These are phyloP conservation scores for Blastomyces silverae DNA, from an alignment of 2,329 filamentous ascomycete species.

Conservation along the genomic window DNA sequence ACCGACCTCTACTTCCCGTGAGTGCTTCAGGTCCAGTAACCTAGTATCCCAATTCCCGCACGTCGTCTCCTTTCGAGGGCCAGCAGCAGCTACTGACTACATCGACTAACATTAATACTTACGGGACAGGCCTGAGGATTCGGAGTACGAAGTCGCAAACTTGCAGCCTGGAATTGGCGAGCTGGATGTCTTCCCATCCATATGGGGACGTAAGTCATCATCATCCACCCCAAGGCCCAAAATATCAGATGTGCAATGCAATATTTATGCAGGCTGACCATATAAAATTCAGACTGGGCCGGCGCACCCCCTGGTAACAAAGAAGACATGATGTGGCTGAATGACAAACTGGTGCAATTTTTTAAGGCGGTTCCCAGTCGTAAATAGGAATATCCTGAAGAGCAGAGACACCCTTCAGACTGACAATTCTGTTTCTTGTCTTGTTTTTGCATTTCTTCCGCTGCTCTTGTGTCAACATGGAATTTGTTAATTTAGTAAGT, in stretches of 20 bases:
- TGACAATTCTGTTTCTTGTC: not conserved
- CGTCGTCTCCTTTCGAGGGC: not conserved
- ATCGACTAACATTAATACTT: slow-evolving; percentile 12
- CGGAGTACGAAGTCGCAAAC: slow-evolving; percentile 61
- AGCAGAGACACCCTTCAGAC: too few relatives aligned
- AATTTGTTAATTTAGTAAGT: not conserved
- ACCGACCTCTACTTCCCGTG: slow-evolving; percentile 75
- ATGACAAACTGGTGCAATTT: slow-evolving; percentile 53
- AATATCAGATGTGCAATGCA: not conserved
- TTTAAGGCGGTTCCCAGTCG: slow-evolving; percentile 34
- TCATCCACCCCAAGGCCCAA: not conserved
- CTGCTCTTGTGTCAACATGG: too few relatives aligned
- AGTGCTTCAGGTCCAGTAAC: slow-evolving; percentile 26
- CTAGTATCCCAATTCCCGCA: not conserved
- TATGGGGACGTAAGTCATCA: slow-evolving; percentile 54
- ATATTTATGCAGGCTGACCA: slow-evolving; percentile 17
- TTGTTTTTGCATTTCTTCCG: not conserved
- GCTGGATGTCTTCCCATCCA: slow-evolving; percentile 50
- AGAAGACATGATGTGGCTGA: slow-evolving; percentile 66
- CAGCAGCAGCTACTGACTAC: not conserved
- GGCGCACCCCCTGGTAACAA: slow-evolving; percentile 64
- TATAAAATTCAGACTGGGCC: slow-evolving; percentile 46
- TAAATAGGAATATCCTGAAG: not conserved
- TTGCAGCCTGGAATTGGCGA: slow-evolving; percentile 55
- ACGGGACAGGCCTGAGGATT: slow-evolving; percentile 62